A percentile compares a stretch with the other conserved stretches of the same genome.
phyloP scores from a whole-genome alignment of 2,329 filamentous ascomycete genomes.

The Juglanconis oblonga region DNA sequence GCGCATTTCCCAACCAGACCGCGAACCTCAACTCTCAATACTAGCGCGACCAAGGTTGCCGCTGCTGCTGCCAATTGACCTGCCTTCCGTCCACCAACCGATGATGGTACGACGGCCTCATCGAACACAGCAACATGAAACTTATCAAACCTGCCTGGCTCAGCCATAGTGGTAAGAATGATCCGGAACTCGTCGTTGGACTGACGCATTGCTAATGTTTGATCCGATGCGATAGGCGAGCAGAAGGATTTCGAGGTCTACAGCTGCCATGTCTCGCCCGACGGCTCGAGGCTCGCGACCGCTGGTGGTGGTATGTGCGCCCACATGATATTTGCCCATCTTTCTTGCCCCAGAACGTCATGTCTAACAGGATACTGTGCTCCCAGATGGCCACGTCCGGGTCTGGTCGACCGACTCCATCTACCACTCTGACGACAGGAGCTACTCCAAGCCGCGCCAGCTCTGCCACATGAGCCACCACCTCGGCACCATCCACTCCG shows the following conservation, averaged over 20 bases:
- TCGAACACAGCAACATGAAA: slow-evolving; percentile 48
- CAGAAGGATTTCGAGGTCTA: slow-evolving; percentile 99
- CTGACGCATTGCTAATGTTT: slow-evolving; percentile 22
- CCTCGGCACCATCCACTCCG: slow-evolving; percentile 93
- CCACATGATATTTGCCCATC: neutral
- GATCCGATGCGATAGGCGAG: slow-evolving; percentile 60
- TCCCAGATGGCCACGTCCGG: slow-evolving; percentile 84
- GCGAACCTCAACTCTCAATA: slow-evolving; percentile 11
- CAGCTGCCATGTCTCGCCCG: slow-evolving; percentile 94
- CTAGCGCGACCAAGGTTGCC: no score
- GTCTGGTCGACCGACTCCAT: slow-evolving; percentile 98
- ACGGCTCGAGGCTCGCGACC: slow-evolving; percentile 87
- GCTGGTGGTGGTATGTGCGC: slow-evolving; percentile 77
- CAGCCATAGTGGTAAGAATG: slow-evolving; percentile 78
- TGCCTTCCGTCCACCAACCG: neutral
- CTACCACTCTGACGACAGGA: slow-evolving; percentile 70
- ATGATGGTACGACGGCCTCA: slow-evolving; percentile 15
- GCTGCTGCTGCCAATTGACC: neutral
- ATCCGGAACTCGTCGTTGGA: neutral
- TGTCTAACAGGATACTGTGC: neutral
- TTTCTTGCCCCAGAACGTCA: neutral
- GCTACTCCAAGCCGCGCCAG: slow-evolving; percentile 79
- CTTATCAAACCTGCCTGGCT: slow-evolving; percentile 96
- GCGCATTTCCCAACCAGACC: slow-evolving; percentile 9
- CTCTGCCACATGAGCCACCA: slow-evolving; percentile 98